These are phyloP conservation scores for Lizanozyma gosingica DNA, from an alignment of 1,139 yeast genomes.

Conservation along the genomic window DNA sequence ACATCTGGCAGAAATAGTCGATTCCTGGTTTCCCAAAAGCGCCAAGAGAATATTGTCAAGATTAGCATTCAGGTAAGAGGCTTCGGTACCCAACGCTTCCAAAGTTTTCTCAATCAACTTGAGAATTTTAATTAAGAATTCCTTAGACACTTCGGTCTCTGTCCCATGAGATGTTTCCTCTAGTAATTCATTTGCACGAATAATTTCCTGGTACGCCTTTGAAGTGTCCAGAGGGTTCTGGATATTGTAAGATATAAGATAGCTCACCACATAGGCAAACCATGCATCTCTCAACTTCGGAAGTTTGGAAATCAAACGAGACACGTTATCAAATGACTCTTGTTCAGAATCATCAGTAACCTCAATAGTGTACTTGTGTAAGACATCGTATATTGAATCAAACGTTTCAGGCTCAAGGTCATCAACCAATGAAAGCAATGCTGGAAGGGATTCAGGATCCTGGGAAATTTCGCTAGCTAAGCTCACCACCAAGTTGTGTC, in stretches of 20 bases:
- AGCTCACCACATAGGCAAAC: neutral
- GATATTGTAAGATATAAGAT: neutral
- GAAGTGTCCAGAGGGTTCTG: neutral
- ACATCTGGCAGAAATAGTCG: slow-evolving; percentile 19
- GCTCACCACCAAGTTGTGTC: neutral
- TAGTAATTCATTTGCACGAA: neutral
- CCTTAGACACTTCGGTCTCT: neutral
- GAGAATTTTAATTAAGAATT: neutral
- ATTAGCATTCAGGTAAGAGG: neutral
- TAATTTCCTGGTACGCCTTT: neutral
- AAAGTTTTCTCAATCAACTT: neutral
- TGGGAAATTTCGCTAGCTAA: neutral
- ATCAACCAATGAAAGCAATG: neutral
- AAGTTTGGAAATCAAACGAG: neutral
- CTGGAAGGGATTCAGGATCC: neutral
- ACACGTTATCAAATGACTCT: neutral
- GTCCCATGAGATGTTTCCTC: neutral
- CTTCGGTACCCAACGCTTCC: neutral
- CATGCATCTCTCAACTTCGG: neutral
- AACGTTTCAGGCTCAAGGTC: neutral
- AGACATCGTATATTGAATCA: neutral
- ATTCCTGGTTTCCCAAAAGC: neutral
- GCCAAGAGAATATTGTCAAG: neutral
- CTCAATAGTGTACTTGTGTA: neutral
- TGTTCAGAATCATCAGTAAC: neutral